phyloP scores from a whole-genome alignment of 192 early-diverging fungal species.

The Backusella circina region DNA sequence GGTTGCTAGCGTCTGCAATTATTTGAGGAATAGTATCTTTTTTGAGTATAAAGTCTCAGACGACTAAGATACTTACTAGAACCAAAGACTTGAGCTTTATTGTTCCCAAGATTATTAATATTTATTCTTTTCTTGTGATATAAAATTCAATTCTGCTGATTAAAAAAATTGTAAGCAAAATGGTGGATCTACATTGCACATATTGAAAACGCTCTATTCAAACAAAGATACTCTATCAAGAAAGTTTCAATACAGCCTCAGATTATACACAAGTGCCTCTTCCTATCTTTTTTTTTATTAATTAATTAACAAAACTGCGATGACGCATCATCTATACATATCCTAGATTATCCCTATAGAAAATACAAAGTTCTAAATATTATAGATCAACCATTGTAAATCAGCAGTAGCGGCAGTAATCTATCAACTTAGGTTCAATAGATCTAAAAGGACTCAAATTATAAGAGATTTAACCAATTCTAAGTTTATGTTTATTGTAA shows the following conservation, averaged over 20 bases:
- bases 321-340: conserved; percentile 1
- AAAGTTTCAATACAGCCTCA: background rate
- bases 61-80: conserved; percentile 4
- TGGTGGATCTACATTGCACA: background rate
- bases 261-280: background rate
- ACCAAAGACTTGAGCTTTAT: conserved; percentile 14
- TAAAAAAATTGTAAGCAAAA: background rate
- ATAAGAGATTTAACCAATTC: background rate
- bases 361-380: background rate
- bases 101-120: conserved; percentile 11
- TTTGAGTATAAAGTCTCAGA: conserved; percentile 21
- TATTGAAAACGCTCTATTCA: background rate
- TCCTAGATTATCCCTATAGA: background rate
- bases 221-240: background rate
- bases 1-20: too few relatives aligned
- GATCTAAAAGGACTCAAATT: background rate
- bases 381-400: background rate
- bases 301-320: background rate
- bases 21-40: conserved; percentile 20
- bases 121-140: conserved; percentile 14
- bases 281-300: background rate
- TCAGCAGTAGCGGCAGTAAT: conserved; percentile 1
- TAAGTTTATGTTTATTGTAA: background rate
- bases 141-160: conserved; percentile 9
- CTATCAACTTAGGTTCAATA: background rate